Conservation (phyloP, 352 stramenopile species). For the Phytophthora pluvialis region DNA sequence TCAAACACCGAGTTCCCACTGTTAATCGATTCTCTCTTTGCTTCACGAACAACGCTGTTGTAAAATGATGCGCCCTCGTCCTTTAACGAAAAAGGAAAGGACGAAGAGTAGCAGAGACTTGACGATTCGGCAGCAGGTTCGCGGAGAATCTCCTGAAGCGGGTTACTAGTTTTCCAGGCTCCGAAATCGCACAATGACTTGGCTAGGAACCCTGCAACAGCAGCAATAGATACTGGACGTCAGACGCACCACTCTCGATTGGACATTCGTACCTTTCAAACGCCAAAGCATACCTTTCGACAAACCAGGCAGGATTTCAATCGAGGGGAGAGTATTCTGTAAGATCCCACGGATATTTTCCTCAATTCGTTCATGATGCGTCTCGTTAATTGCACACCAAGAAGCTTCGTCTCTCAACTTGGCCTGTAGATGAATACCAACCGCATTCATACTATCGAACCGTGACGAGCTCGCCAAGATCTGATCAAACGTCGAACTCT, state of each 20-base stretch:
- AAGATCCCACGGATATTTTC: slow-evolving; percentile 39
- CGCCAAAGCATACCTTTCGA: slow-evolving; percentile 25
- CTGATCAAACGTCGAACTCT: slow-evolving; percentile 49
- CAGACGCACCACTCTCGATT: not conserved
- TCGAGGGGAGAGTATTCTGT: slow-evolving; percentile 27
- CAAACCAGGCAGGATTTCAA: slow-evolving; percentile 25
- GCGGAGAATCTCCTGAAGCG: slow-evolving; percentile 18
- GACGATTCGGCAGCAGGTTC: not conserved
- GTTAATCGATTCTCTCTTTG: not conserved
- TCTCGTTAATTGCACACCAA: slow-evolving; percentile 23
- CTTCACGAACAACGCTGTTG: slow-evolving; percentile 4
- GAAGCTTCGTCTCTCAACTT: slow-evolving; percentile 14
- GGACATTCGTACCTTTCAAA: not conserved
- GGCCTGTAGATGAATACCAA: slow-evolving; percentile 51
- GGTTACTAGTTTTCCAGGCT: slow-evolving; percentile 31
- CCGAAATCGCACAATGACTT: slow-evolving; percentile 44
- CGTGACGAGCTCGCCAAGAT: slow-evolving; percentile 35
- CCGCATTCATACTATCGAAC: slow-evolving; percentile 30
- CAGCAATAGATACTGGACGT: slow-evolving; percentile 6
- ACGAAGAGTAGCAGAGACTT: slow-evolving; percentile 44
- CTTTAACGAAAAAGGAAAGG: slow-evolving; percentile 33
- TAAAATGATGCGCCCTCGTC: slow-evolving; percentile 19
- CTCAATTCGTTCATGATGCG: slow-evolving; percentile 38
- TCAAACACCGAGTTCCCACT: slow-evolving; percentile 12
- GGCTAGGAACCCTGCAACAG: slow-evolving; percentile 45